phyloP scores from a whole-genome alignment of 2,329 filamentous ascomycete genomes.

The Colletotrichum magnum region DNA sequence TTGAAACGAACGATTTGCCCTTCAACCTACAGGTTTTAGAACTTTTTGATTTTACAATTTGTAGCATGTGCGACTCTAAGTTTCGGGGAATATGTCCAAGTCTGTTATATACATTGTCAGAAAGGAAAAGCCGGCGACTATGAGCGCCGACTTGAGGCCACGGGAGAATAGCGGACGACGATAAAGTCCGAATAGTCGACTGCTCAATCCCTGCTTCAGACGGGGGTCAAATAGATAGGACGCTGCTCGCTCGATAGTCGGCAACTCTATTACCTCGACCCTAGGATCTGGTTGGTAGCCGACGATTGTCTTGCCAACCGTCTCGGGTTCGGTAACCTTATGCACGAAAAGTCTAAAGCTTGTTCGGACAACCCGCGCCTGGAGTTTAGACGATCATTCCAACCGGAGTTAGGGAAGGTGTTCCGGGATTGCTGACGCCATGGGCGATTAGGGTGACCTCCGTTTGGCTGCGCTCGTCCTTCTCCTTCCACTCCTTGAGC shows the following conservation, averaged over 20 bases:
- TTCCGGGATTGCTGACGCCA: conserved; percentile 2
- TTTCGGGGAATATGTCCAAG: background rate
- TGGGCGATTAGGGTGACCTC: conserved; percentile 21
- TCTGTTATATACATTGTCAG: conserved; percentile 1
- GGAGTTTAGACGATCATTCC: background rate
- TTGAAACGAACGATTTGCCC: background rate
- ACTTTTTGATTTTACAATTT: background rate
- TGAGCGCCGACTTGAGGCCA: background rate
- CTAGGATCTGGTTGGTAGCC: background rate
- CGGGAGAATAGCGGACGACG: conserved; percentile 23
- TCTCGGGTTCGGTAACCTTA: background rate
- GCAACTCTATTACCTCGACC: background rate
- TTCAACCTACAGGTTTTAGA: background rate
- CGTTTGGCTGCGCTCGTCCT: conserved; percentile 39
- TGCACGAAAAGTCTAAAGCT: background rate
- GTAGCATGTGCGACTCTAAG: background rate
- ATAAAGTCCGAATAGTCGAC: conserved; percentile 29
- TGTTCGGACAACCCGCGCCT: background rate
- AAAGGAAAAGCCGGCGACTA: background rate
- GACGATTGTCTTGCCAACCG: background rate
- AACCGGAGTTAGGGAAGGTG: background rate
- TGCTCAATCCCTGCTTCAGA: background rate
- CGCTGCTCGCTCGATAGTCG: background rate
- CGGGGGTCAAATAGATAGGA: background rate
- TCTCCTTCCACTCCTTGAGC: conserved; percentile 56